Evolutionary conservation across 1,284 basidiomycete species (phyloP).

Genomic region (Ustilago xerochloae): DNA sequence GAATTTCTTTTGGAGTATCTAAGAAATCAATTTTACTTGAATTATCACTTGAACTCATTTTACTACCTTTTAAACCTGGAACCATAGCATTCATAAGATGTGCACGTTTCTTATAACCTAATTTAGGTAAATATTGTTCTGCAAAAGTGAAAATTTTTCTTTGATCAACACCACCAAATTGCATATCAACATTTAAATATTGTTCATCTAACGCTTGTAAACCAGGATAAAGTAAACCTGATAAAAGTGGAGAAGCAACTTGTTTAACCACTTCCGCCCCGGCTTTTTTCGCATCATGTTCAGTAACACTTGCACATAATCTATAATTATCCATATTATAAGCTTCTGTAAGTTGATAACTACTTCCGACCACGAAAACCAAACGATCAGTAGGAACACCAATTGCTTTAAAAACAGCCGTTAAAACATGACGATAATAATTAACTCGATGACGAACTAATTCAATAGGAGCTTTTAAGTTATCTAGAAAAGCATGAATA

Average conservation of each 20-base stretch:
- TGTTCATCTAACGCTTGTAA: constrained; percentile 97
- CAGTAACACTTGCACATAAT: constrained; percentile 86
- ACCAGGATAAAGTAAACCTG: constrained; percentile 93
- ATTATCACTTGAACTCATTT: constrained; percentile 98
- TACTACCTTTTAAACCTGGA: constrained; percentile 90
- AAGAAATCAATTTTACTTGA: constrained; percentile 98
- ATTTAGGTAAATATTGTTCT: constrained; percentile 89
- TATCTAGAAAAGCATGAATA: constrained; percentile 97
- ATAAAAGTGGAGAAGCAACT: constrained; percentile 88
- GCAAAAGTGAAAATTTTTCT: constrained; percentile 99
- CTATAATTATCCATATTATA: constrained; percentile 97
- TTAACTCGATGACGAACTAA: constrained; percentile 87
- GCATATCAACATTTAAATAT: constrained; percentile 94
- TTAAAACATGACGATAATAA: constrained; percentile 88
- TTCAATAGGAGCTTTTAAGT: constrained; percentile 95
- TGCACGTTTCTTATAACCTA: constrained; percentile 93
- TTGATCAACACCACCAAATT: constrained; percentile 98
- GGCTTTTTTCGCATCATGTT: constrained; percentile 97
- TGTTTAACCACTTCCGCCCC: constrained; percentile 99
- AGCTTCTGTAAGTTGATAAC: constrained; percentile 88
- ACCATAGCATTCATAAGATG: constrained; percentile 99
- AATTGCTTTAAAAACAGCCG: constrained; percentile 85
- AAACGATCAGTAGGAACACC: constrained; percentile 84
- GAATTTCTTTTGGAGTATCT: constrained; percentile 83
- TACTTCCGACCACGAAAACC: constrained; percentile 85